phyloP scores from a whole-genome alignment of 2,329 filamentous ascomycete species.

The Cryphonectria parasitica region DNA sequence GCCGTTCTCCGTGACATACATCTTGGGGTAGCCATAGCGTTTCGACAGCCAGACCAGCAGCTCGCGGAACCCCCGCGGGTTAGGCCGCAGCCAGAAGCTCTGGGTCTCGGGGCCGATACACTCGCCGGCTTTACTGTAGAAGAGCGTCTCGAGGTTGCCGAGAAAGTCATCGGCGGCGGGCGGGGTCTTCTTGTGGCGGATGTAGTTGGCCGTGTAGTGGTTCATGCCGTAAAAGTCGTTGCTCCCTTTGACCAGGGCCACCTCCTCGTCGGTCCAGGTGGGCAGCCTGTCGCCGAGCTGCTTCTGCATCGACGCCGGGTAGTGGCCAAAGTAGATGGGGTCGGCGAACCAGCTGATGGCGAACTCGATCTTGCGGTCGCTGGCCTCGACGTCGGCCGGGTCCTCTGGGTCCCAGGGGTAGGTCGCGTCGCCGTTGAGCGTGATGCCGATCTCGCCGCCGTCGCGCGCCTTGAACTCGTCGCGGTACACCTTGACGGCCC shows the following conservation, averaged over 20 bases:
- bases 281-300: constrained; percentile 81
- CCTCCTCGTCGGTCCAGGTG: constrained; percentile 72
- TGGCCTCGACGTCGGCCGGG: constrained; percentile 74
- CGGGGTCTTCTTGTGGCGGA: constrained; percentile 69
- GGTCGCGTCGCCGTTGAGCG: constrained; percentile 81
- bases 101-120: constrained; percentile 82
- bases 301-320: constrained; percentile 80
- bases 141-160: constrained; percentile 75
- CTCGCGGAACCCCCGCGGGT: constrained; percentile 75
- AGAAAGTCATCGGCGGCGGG: constrained; percentile 69
- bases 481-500: constrained; percentile 80
- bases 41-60: constrained; percentile 77
- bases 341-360: constrained; percentile 88
- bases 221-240: constrained; percentile 97
- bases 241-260: constrained; percentile 75
- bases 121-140: constrained; percentile 72
- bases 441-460: constrained; percentile 83
- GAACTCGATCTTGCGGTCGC: constrained; percentile 82
- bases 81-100: constrained; percentile 78
- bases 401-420: constrained; percentile 84
- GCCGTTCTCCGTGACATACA: constrained; percentile 89
- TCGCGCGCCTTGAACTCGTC: constrained; percentile 76
- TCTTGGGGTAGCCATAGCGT: constrained; percentile 74
- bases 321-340: constrained; percentile 82
- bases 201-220: constrained; percentile 88